Evolutionary conservation across 2,329 filamentous ascomycete species (phyloP).

Genomic region (Cladobotryum protrusum): DNA sequence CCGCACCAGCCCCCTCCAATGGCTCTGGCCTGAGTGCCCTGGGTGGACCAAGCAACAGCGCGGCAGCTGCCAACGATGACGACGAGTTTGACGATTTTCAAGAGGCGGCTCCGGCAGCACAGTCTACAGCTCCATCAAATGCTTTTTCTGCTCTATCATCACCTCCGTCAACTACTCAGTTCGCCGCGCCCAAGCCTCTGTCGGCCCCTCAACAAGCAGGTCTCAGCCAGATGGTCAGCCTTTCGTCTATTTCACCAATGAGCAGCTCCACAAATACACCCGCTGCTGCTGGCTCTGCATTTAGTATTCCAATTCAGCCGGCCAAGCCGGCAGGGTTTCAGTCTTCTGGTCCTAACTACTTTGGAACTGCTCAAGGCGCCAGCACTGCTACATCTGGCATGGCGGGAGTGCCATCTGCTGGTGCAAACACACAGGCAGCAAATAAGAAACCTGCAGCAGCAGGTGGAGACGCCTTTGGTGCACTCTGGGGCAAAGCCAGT

Average conservation of each 20-base stretch:
- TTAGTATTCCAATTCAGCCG: constrained; percentile 41
- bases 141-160: constrained; percentile 37
- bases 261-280: constrained; percentile 50
- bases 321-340: constrained; percentile 63
- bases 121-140: constrained; percentile 36
- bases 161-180: constrained; percentile 54
- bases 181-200: constrained; percentile 76
- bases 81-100: constrained; percentile 98
- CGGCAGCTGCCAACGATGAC: constrained; percentile 51
- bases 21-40: constrained; percentile 43
- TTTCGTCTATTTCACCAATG: constrained; percentile 75
- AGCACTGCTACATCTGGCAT: constrained; percentile 18
- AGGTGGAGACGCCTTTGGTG: constrained; percentile 82
- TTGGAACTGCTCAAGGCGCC: constrained; percentile 65
- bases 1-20: constrained; percentile 40
- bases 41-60: constrained; percentile 17
- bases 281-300: constrained; percentile 59
- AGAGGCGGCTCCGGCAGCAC: constrained; percentile 62
- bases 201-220: constrained; percentile 76
- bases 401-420: constrained; percentile 15
- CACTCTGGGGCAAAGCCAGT: constrained; percentile 72
- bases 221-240: constrained; percentile 70
- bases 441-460: constrained; percentile 47
- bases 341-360: constrained; percentile 85
- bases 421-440: constrained; percentile 39